Evolutionary conservation across 345 rosid genomes (phyloP).

Genomic region (Turritis glabra): DNA sequence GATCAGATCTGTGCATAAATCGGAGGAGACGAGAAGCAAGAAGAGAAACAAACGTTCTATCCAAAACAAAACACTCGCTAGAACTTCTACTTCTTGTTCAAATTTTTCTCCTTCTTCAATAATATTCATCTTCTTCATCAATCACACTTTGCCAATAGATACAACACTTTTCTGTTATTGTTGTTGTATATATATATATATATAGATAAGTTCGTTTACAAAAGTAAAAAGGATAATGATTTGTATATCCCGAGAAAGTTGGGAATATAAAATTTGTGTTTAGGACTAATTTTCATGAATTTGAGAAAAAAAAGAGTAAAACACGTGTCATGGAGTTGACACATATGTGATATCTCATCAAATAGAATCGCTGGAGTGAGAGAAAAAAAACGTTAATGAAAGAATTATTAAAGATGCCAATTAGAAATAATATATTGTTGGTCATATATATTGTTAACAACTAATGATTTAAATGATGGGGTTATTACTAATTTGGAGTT

Average conservation of each 20-base stretch:
- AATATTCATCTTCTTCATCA: not conserved
- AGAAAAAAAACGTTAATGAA: too few species aligned
- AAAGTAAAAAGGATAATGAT: not conserved
- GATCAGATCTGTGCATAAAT: not conserved
- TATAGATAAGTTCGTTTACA: not conserved
- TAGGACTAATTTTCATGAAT: not conserved
- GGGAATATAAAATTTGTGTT: not conserved
- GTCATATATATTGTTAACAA: too few species aligned
- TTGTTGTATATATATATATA: not conserved
- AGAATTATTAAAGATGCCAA: too few species aligned
- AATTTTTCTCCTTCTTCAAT: not conserved
- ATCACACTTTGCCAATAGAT: not conserved
- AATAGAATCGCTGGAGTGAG: too few species aligned
- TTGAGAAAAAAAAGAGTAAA: not conserved
- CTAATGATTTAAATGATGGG: too few species aligned
- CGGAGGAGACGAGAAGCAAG: not conserved
- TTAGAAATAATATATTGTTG: too few species aligned
- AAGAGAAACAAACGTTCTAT: constrained; percentile 10
- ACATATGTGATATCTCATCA: too few species aligned
- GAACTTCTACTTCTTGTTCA: not conserved
- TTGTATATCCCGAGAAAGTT: too few species aligned
- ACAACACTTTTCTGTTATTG: not conserved
- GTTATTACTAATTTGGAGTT: too few species aligned
- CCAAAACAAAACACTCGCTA: not conserved
- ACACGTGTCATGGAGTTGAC: too few species aligned